These are phyloP conservation scores for Ilyonectria destructans DNA, from an alignment of 2,329 filamentous ascomycete genomes.

Conservation along the genomic window DNA sequence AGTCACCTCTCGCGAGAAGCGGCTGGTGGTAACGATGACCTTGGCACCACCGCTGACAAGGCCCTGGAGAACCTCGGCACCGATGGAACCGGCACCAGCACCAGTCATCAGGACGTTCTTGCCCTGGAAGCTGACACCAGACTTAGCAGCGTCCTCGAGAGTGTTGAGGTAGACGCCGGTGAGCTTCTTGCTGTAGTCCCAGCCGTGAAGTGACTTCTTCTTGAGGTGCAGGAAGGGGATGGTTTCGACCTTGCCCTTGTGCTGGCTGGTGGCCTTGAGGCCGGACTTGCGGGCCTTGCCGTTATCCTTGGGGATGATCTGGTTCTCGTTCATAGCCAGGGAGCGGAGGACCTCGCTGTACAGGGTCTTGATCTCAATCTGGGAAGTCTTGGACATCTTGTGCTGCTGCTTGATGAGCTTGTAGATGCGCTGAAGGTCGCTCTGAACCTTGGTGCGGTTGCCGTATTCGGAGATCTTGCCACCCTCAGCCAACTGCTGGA, in stretches of 20 bases:
- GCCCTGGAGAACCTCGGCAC: constrained; percentile 95
- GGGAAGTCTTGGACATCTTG: constrained; percentile 95
- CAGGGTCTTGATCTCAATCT: constrained; percentile 95
- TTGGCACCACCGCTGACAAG: constrained; percentile 97
- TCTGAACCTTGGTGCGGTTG: constrained; percentile 98
- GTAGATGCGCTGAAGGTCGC: constrained; percentile 94
- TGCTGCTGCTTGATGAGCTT: constrained; percentile 99
- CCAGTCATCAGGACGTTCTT: constrained; percentile 99
- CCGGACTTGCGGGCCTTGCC: constrained; percentile 74
- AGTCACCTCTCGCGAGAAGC: constrained; percentile 96
- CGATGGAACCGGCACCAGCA: constrained; percentile 97
- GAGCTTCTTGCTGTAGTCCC: constrained; percentile 99
- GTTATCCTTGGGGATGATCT: constrained; percentile 93
- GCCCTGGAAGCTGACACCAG: constrained; percentile 91
- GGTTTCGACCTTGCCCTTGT: constrained; percentile 95
- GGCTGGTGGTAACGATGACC: constrained; percentile 95
- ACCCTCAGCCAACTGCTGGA: constrained; percentile 97
- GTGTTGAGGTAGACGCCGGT: constrained; percentile 94
- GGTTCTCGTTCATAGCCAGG: constrained; percentile 96
- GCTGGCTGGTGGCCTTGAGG: constrained; percentile 68
- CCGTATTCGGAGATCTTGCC: constrained; percentile 99
- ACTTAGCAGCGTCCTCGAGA: constrained; percentile 88
- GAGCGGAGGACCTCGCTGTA: constrained; percentile 96
- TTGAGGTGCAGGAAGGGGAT: constrained; percentile 98
- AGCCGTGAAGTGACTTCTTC: constrained; percentile 92